Conservation (phyloP, 2,329 filamentous ascomycete genomes). For the Pseudogymnoascus sp. region DNA sequence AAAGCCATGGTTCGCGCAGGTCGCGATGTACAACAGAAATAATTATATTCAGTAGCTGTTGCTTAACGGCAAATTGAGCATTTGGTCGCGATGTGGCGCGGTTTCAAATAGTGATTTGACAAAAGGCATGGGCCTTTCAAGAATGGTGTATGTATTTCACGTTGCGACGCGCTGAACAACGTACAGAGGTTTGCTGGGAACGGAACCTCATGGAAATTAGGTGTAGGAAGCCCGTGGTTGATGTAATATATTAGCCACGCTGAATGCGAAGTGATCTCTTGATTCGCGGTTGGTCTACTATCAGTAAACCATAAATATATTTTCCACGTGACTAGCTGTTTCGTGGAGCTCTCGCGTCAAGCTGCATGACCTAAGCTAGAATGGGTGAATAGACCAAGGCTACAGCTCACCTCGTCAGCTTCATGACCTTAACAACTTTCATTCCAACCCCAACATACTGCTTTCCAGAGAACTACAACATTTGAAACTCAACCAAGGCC, state of each 20-base stretch:
- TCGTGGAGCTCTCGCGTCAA: constrained; percentile 7
- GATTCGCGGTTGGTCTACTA: not conserved
- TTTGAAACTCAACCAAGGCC: constrained; percentile 7
- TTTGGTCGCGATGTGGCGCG: not conserved
- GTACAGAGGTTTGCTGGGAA: constrained; percentile 1
- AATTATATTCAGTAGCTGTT: not conserved
- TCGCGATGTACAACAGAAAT: not conserved
- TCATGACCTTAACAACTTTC: constrained; percentile 23
- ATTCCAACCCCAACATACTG: constrained; percentile 17
- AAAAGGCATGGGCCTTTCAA: not conserved
- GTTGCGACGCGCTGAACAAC: not conserved
- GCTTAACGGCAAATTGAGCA: not conserved
- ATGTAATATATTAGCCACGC: not conserved
- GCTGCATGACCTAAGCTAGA: not conserved
- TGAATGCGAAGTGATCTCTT: not conserved
- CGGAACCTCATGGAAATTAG: not conserved
- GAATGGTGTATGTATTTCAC: not conserved
- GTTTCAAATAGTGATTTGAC: not conserved
- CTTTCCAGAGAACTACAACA: constrained; percentile 18
- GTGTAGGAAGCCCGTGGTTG: not conserved
- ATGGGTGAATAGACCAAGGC: constrained; percentile 16
- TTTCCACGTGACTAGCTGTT: not conserved
- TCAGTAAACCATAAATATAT: constrained; percentile 7
- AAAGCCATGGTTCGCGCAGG: constrained; percentile 49
- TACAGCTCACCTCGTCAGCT: constrained; percentile 47